Evolutionary conservation across 78 protist species (phyloP).

Genomic region (Dictyostelium intermedium): DNA sequence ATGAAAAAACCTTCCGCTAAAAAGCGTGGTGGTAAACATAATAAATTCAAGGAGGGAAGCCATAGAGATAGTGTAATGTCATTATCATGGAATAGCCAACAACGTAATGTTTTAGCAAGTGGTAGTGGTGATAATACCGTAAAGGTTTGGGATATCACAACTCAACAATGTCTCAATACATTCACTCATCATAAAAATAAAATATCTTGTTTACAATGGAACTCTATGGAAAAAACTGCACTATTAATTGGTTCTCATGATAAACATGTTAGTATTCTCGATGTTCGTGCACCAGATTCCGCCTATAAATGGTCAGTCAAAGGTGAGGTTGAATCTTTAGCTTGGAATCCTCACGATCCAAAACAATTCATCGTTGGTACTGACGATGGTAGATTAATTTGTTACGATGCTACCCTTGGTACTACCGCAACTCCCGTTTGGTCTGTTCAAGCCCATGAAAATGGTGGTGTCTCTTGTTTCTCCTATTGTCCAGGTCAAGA

Average conservation of each 20-base stretch:
- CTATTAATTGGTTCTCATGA: constrained; percentile 76
- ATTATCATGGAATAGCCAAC: constrained; percentile 74
- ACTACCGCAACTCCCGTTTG: constrained; percentile 58
- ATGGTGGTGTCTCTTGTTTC: constrained; percentile 33
- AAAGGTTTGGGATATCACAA: constrained; percentile 90
- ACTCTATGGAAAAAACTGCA: constrained; percentile 59
- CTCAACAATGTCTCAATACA: constrained; percentile 56
- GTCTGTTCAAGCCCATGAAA: constrained; percentile 68
- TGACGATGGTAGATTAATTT: constrained; percentile 69
- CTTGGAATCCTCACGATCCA: constrained; percentile 77
- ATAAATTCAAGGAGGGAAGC: constrained; percentile 7
- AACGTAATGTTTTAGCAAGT: constrained; percentile 86
- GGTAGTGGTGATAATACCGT: constrained; percentile 88
- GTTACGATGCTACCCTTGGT: constrained; percentile 78
- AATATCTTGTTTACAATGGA: constrained; percentile 82
- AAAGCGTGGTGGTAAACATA: not conserved
- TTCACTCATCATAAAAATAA: constrained; percentile 84
- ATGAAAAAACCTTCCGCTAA: constrained; percentile 57
- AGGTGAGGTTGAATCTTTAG: constrained; percentile 60
- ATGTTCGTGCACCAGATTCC: constrained; percentile 46
- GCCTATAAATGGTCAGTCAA: not conserved
- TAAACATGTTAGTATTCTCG: constrained; percentile 23
- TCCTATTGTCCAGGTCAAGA: constrained; percentile 34
- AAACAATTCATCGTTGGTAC: constrained; percentile 51
- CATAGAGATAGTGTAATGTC: constrained; percentile 75